Evolutionary conservation across 1,284 basidiomycete genomes (phyloP).

Genomic region (Wallemia ichthyophaga): DNA sequence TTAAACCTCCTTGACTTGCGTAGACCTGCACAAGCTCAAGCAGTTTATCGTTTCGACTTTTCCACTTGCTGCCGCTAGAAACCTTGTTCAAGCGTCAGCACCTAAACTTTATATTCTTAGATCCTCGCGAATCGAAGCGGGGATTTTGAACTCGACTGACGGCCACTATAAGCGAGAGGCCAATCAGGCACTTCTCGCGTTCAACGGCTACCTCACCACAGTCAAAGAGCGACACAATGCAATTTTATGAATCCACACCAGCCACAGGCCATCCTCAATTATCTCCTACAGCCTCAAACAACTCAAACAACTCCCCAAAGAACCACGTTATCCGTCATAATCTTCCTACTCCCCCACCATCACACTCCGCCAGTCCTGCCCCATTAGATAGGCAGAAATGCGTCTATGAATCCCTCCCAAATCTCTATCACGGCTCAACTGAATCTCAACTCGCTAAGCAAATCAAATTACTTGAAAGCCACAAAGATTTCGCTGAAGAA

Average conservation of each 20-base stretch:
- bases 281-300: slow-evolving; percentile 3
- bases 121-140: slow-evolving; percentile 39
- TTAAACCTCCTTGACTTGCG: background rate
- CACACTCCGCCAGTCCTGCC: background rate
- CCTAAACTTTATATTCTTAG: slow-evolving; percentile 4
- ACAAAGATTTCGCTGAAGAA: slow-evolving; percentile 30
- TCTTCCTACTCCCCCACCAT: background rate
- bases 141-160: slow-evolving; percentile 30
- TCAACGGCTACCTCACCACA: slow-evolving; percentile 21
- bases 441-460: slow-evolving; percentile 1
- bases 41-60: background rate
- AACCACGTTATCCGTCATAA: background rate
- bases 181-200: slow-evolving; percentile 11
- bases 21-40: background rate
- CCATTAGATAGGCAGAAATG: background rate
- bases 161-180: slow-evolving; percentile 11
- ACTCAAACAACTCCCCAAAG: slow-evolving; percentile 1
- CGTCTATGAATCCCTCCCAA: slow-evolving; percentile 1
- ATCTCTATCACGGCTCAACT: slow-evolving; percentile 1
- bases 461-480: background rate
- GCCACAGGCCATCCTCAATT: background rate
- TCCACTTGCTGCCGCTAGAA: background rate
- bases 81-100: background rate
- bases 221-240: background rate
- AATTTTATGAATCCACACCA: background rate